These are phyloP conservation scores for Aureobasidium sp. DNA, from an alignment of 2,329 filamentous ascomycete species.

Conservation along the genomic window DNA sequence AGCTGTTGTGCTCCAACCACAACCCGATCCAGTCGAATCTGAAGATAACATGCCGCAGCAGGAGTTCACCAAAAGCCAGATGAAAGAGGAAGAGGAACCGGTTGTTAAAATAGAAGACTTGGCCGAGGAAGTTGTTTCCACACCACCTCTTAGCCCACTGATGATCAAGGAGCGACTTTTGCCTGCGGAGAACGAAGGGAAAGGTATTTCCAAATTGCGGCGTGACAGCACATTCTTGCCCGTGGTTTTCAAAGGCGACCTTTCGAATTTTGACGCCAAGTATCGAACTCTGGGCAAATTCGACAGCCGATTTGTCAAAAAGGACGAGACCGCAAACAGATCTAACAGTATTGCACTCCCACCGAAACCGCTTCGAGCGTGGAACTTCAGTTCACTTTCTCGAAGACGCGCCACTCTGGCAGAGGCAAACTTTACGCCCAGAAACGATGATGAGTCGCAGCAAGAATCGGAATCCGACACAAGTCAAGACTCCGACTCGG, in stretches of 20 bases:
- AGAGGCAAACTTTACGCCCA: neutral
- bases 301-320: slow-evolving; percentile 15
- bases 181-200: slow-evolving; percentile 30
- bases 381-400: slow-evolving; percentile 11
- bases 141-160: slow-evolving; percentile 33
- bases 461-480: neutral
- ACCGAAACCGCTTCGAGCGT: slow-evolving; percentile 7
- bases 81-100: neutral
- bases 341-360: slow-evolving; percentile 14
- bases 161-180: slow-evolving; percentile 39
- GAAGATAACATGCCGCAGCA: neutral
- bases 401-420: neutral
- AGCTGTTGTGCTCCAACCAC: neutral
- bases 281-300: slow-evolving; percentile 43
- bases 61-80: neutral
- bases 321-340: neutral
- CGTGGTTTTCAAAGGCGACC: slow-evolving; percentile 40
- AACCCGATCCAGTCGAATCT: neutral
- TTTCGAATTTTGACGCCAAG: slow-evolving; percentile 43
- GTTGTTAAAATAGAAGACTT: neutral
- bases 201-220: slow-evolving; percentile 15
- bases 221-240: slow-evolving; percentile 42
- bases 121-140: slow-evolving; percentile 13
- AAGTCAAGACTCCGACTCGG: neutral
- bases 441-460: neutral